Conservation (phyloP, 257 asterid species). For the Galeopsis tetrahit region DNA sequence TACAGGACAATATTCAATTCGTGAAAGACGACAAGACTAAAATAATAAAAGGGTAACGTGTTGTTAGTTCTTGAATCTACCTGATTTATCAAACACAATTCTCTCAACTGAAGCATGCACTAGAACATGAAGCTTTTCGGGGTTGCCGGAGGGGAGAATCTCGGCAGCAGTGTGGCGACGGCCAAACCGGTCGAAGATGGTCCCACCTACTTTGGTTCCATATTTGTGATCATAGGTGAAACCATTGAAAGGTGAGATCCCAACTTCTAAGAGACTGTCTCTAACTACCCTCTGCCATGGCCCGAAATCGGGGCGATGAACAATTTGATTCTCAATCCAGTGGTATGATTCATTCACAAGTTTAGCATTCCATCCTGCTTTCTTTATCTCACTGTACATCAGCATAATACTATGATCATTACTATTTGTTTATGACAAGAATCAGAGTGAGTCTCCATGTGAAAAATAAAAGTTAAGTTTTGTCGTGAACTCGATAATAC, state of each 20-base stretch:
- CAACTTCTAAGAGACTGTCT: slow-evolving; percentile 79
- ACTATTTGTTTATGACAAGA: not conserved
- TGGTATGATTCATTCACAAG: slow-evolving; percentile 86
- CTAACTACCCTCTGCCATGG: slow-evolving; percentile 83
- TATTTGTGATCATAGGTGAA: slow-evolving; percentile 88
- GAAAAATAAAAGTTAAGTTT: not conserved
- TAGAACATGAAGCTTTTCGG: slow-evolving; percentile 63
- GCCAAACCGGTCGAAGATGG: slow-evolving; percentile 78
- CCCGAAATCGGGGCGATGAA: slow-evolving; percentile 67
- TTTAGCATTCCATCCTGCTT: slow-evolving; percentile 83
- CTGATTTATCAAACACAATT: slow-evolving; percentile 68
- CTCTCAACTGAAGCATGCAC: slow-evolving; percentile 80
- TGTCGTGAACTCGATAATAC: no score
- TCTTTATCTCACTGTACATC: slow-evolving; percentile 59
- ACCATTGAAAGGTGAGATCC: slow-evolving; percentile 92
- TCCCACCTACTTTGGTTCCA: slow-evolving; percentile 97
- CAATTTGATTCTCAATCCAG: slow-evolving; percentile 95
- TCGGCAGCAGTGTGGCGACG: slow-evolving; percentile 96
- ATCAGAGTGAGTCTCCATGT: not conserved
- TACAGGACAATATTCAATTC: no score
- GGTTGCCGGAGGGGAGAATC: slow-evolving; percentile 79
- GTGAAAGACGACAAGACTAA: no score
- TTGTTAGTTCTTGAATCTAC: slow-evolving; percentile 36
- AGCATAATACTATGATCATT: slow-evolving; percentile 7
- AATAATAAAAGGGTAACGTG: no score